Percentiles rank a stretch among this genome's conserved stretches.
These are phyloP conservation scores for Lophiostoma macrostomum DNA, from an alignment of 495 filamentous ascomycete species.

Conservation along the genomic window DNA sequence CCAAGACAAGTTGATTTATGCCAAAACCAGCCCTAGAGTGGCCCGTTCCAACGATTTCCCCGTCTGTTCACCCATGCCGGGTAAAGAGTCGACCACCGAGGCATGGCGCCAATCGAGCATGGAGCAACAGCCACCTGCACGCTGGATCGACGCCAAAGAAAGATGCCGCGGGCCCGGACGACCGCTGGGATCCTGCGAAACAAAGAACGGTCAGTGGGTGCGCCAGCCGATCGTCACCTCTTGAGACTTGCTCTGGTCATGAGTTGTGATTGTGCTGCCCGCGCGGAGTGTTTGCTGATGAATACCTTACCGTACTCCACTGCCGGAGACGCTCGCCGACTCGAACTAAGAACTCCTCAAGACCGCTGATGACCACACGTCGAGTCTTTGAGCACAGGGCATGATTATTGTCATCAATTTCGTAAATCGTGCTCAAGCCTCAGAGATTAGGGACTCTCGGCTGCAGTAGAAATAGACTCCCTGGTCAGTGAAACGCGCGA, in stretches of 20 bases:
- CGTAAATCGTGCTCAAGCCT: conserved; percentile 9
- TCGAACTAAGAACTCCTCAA: no score
- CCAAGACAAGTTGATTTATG: conserved; percentile 19
- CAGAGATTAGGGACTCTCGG: conserved; percentile 1
- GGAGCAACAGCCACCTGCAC: conserved; percentile 24
- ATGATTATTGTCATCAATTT: no score
- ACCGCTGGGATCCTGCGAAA: conserved; percentile 7
- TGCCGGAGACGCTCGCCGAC: conserved; percentile 9
- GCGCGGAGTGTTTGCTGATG: neutral
- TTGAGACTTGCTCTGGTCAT: conserved; percentile 16
- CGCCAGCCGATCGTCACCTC: conserved; percentile 17
- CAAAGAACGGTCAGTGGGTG: neutral
- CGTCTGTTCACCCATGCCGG: conserved; percentile 18
- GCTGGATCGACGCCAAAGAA: conserved; percentile 26
- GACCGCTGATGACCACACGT: no score
- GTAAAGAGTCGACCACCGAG: conserved; percentile 12
- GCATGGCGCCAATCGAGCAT: conserved; percentile 5
- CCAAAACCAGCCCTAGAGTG: conserved; percentile 17
- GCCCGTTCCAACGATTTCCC: conserved; percentile 24
- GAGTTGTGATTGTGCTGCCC: neutral
- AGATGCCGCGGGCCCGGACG: conserved; percentile 25
- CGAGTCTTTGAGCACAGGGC: no score
- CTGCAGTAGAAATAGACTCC: conserved; percentile 6
- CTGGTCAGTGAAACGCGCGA: neutral
- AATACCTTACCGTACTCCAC: no score